A percentile compares a stretch with the other conserved stretches of the same genome.
These are phyloP conservation scores for Yamadazyma insecticola DNA, from an alignment of 805 yeast species.

Conservation along the genomic window DNA sequence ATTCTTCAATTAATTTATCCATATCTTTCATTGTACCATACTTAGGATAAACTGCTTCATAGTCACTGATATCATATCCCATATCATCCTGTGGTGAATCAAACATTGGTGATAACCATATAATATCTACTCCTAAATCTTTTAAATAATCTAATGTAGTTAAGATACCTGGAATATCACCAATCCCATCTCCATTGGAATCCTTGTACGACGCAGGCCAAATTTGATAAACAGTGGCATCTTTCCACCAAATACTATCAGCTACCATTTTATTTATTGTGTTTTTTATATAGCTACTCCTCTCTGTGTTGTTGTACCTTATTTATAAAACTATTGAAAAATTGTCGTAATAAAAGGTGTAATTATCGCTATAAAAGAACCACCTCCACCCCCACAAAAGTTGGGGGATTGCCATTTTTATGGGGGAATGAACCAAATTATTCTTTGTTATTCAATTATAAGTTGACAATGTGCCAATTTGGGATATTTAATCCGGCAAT, in stretches of 20 bases:
- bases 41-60: constrained; percentile 45
- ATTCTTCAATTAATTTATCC: constrained; percentile 42
- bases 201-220: constrained; percentile 61
- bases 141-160: constrained; percentile 49
- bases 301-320: too few relatives aligned
- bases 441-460: too few relatives aligned
- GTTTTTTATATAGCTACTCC: too few relatives aligned
- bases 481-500: too few relatives aligned
- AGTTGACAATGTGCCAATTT: too few relatives aligned
- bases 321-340: too few relatives aligned
- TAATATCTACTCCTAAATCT: constrained; percentile 44
- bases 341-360: too few relatives aligned
- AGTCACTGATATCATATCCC: constrained; percentile 59
- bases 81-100: constrained; percentile 58
- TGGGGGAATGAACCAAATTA: too few relatives aligned
- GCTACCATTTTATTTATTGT: constrained; percentile 10
- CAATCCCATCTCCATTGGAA: constrained; percentile 55
- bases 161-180: constrained; percentile 53
- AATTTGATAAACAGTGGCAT: constrained; percentile 51
- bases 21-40: constrained; percentile 54
- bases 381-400: too few relatives aligned
- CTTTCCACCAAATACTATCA: constrained; percentile 49
- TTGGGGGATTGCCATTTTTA: too few relatives aligned
- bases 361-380: too few relatives aligned
- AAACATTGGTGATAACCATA: constrained; percentile 58